Evolutionary conservation across 1,284 basidiomycete species (phyloP).

Genomic region (Takashimella koratensis): DNA sequence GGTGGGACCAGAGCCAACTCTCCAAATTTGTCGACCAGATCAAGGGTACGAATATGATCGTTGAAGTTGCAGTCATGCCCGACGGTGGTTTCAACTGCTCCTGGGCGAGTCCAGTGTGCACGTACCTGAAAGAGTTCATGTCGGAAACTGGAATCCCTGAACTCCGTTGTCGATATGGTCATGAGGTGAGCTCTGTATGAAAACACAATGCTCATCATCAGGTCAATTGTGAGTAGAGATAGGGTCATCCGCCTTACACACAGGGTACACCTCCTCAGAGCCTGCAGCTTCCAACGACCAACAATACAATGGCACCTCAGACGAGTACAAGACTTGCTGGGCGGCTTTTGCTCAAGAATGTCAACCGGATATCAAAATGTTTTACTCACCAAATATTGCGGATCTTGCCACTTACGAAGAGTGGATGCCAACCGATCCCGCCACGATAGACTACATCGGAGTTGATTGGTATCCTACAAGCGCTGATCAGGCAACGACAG

Average conservation of each 20-base stretch:
- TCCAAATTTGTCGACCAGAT: neutral
- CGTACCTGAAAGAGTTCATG: neutral
- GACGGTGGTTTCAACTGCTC: neutral
- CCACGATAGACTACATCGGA: neutral
- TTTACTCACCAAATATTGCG: neutral
- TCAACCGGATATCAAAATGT: conserved; percentile 6
- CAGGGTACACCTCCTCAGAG: no score
- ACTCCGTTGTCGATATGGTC: no score
- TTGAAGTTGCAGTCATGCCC: neutral
- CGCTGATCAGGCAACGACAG: neutral
- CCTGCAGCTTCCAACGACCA: no score
- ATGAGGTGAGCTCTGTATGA: no score
- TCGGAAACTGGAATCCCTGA: no score
- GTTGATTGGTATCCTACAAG: conserved; percentile 2
- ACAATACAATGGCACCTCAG: no score
- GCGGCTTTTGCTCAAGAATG: neutral
- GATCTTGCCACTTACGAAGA: neutral
- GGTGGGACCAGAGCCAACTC: neutral
- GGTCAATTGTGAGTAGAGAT: no score
- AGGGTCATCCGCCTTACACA: no score
- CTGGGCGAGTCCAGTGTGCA: neutral
- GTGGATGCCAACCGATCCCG: neutral
- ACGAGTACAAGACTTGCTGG: neutral
- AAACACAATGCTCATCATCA: no score
- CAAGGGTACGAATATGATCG: neutral